Evolutionary conservation across 2,329 filamentous ascomycete species (phyloP).

Genomic region (Colletotrichum siamense): DNA sequence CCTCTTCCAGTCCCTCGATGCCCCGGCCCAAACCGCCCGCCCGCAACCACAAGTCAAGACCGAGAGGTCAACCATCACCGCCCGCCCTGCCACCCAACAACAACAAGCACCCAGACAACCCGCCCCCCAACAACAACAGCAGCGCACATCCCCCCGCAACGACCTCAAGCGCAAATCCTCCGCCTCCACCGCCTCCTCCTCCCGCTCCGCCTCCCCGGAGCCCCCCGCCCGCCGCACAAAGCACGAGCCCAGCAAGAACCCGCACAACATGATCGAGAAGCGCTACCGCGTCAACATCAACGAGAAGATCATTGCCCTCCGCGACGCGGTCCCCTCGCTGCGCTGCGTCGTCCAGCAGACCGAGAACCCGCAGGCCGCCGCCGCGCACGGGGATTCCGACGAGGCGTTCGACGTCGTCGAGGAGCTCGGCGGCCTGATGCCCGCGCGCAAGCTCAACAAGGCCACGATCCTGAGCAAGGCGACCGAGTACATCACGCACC

Average conservation of each 20-base stretch:
- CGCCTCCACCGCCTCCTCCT: slow-evolving; percentile 31
- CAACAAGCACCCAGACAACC: not conserved
- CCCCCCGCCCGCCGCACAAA: slow-evolving; percentile 32
- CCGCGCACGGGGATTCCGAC: slow-evolving; percentile 28
- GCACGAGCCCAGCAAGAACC: slow-evolving; percentile 69
- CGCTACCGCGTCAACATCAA: slow-evolving; percentile 84
- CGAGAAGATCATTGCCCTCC: slow-evolving; percentile 79
- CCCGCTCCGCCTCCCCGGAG: slow-evolving; percentile 46
- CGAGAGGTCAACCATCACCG: not conserved
- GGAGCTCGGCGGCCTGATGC: slow-evolving; percentile 35
- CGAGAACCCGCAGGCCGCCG: slow-evolving; percentile 23
- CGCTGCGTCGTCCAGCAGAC: slow-evolving; percentile 39
- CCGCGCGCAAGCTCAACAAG: slow-evolving; percentile 47
- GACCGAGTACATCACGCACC: slow-evolving; percentile 41
- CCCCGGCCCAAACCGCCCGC: not conserved
- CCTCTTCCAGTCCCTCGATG: slow-evolving; percentile 27
- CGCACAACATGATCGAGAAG: slow-evolving; percentile 88
- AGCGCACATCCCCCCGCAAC: slow-evolving; percentile 24
- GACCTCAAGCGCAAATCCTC: slow-evolving; percentile 37
- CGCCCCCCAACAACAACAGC: slow-evolving; percentile 1
- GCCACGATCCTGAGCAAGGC: slow-evolving; percentile 46
- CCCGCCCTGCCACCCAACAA: not conserved
- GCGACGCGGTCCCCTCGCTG: slow-evolving; percentile 68
- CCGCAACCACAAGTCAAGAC: not conserved
- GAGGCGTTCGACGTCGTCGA: slow-evolving; percentile 27